Evolutionary conservation across 495 filamentous ascomycete species (phyloP).

Genomic region (Penicillium angulare): DNA sequence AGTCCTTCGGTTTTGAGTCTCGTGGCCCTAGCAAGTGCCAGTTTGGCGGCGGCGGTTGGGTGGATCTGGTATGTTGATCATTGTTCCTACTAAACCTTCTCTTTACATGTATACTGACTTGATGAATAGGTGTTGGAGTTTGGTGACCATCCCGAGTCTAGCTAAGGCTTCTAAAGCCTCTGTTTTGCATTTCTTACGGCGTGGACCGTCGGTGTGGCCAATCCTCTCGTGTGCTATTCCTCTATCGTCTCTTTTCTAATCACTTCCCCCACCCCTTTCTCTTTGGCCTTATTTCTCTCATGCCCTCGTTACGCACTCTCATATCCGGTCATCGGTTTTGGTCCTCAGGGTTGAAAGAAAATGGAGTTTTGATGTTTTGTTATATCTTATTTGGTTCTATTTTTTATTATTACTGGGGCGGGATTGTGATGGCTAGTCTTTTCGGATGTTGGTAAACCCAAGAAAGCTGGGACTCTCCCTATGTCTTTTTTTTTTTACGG

Average conservation of each 20-base stretch:
- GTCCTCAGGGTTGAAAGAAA: slow-evolving; percentile 25
- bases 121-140: slow-evolving; percentile 33
- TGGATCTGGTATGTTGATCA: slow-evolving; percentile 50
- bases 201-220: slow-evolving; percentile 15
- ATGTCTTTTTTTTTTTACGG: background rate
- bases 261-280: slow-evolving; percentile 4
- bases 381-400: slow-evolving; percentile 1
- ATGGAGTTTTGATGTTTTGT: slow-evolving; percentile 24
- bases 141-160: slow-evolving; percentile 16
- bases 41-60: slow-evolving; percentile 81
- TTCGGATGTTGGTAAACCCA: slow-evolving; percentile 11
- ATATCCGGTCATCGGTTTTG: slow-evolving; percentile 26
- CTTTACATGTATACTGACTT: slow-evolving; percentile 8
- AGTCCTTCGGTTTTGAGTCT: slow-evolving; percentile 69
- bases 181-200: slow-evolving; percentile 23
- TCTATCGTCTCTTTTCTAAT: background rate
- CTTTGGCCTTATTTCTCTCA: slow-evolving; percentile 9
- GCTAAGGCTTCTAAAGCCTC: background rate
- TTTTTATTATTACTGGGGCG: slow-evolving; percentile 7
- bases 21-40: slow-evolving; percentile 61
- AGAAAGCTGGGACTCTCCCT: slow-evolving; percentile 12
- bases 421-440: slow-evolving; percentile 22
- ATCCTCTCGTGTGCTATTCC: slow-evolving; percentile 9
- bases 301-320: slow-evolving; percentile 24
- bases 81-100: background rate